These are phyloP conservation scores for Carpinus fangiana DNA, from an alignment of 306 rosid genomes.

Conservation along the genomic window DNA sequence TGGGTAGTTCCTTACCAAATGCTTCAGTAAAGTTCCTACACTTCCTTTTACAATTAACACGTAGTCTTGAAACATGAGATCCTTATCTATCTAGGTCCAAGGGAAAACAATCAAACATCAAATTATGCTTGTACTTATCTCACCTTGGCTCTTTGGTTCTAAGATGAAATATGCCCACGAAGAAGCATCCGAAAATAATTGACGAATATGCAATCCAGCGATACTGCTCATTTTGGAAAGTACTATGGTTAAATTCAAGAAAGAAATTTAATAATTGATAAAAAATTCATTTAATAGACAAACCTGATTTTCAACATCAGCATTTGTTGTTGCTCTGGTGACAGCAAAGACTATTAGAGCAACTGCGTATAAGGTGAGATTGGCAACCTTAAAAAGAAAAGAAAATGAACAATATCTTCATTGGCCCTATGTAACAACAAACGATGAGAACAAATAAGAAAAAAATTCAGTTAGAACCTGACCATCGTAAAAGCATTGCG, in stretches of 20 bases:
- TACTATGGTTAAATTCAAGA: constrained; percentile 23
- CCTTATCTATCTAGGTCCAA: background rate
- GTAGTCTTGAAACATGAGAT: background rate
- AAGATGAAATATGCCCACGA: constrained; percentile 64
- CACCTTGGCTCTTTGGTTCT: constrained; percentile 94
- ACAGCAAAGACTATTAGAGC: constrained; percentile 67
- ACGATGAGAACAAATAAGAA: constrained; percentile 5
- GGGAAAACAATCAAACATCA: background rate
- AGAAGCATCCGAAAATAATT: constrained; percentile 87
- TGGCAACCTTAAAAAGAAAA: constrained; percentile 63
- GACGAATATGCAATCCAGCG: constrained; percentile 93
- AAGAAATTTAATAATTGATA: constrained; percentile 19
- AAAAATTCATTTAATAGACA: constrained; percentile 4
- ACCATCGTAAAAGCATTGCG: constrained; percentile 97
- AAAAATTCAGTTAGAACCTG: constrained; percentile 27
- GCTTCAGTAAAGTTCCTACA: background rate
- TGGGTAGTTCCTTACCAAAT: background rate
- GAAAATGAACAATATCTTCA: background rate
- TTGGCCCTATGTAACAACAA: constrained; percentile 3
- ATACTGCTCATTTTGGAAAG: constrained; percentile 58
- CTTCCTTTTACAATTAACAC: background rate
- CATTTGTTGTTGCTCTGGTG: constrained; percentile 43
- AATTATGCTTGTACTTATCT: constrained; percentile 14
- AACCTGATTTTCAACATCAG: constrained; percentile 76
- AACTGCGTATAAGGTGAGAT: constrained; percentile 77